A percentile compares a stretch with the other conserved stretches of the same genome.
Conservation (phyloP, 2,329 filamentous ascomycete species). For the Aspergillus sp. region DNA sequence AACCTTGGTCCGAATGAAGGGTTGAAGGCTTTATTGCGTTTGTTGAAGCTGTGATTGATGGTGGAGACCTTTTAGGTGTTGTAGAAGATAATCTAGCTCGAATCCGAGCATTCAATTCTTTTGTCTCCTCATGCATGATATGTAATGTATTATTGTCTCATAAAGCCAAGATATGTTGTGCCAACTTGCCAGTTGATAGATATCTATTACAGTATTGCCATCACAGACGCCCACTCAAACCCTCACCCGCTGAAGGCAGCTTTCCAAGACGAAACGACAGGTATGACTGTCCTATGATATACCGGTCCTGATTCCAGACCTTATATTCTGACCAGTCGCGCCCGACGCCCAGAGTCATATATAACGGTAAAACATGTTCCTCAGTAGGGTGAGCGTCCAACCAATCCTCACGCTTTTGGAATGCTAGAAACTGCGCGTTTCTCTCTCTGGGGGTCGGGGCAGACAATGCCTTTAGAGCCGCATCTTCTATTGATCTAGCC, state of each 20-base stretch:
- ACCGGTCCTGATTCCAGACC: constrained; percentile 29
- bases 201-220: too few species aligned
- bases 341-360: neutral
- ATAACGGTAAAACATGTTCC: constrained; percentile 5
- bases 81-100: too few species aligned
- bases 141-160: too few species aligned
- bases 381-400: neutral
- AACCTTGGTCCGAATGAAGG: too few species aligned
- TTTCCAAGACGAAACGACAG: constrained; percentile 22
- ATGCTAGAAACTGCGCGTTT: neutral
- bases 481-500: neutral
- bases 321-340: neutral
- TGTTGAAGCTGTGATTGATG: neutral
- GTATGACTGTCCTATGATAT: constrained; percentile 26
- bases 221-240: neutral
- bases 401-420: neutral
- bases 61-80: too few species aligned
- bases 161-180: too few species aligned
- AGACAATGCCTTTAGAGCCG: neutral
- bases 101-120: too few species aligned
- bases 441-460: neutral
- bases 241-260: neutral
- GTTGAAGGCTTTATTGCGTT: too few species aligned
- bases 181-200: too few species aligned
- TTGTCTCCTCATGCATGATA: too few species aligned